Evolutionary conservation across 768 basidiomycete species (phyloP), one percentile per base, ranked within the genome.

Genomic region (Udeniomyces megalosporus): DNA sequence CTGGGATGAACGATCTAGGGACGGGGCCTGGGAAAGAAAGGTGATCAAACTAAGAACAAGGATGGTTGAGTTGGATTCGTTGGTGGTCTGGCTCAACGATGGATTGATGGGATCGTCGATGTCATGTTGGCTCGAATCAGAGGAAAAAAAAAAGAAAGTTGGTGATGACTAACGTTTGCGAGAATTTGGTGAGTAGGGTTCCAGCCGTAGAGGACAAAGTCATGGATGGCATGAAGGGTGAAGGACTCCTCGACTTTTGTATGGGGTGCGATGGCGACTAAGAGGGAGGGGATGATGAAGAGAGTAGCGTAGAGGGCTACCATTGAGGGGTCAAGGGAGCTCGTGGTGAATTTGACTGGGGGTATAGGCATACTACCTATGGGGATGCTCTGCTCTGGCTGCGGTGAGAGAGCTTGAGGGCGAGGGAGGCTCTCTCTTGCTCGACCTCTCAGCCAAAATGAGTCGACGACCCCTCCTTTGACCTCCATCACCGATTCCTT

Each of bases 181-280:
- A 59, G 49, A 17, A 24, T 38, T 11, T n/a, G 22, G 6, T 24
- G 70, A 0, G 70, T 51, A 20, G 38, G 8, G 17, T 42, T 42
- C 8, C 82, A 70, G 2, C 91, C 90, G 69, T 89, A 83, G 75
- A 84, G 79, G 31, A 96, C 75, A 28, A 88, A 76, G 73, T 99
- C 95, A 70, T 95, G 88, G 0, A 79, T 79, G 0, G 88, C 91
- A 70, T 97, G 95, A 10, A 97, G 79, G 67, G 85, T 91, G 78
- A 96, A 96, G 69, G 85, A 87, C 75, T 99, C 95, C 73, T 99
- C 95, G 31, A 99, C 95, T 75, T 99, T 99, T 3, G 88, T 86
- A 71, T 85, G 89, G 0, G 95, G 93, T 2, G 87, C 80, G 3
- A 88, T 75, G 28, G 85, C 67, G 51, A 92, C 84, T 66, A 93